A percentile compares a stretch with the other conserved stretches of the same genome.
phyloP scores from a whole-genome alignment of 768 basidiomycete species.

The Boletus pseudo-olivaceus region DNA sequence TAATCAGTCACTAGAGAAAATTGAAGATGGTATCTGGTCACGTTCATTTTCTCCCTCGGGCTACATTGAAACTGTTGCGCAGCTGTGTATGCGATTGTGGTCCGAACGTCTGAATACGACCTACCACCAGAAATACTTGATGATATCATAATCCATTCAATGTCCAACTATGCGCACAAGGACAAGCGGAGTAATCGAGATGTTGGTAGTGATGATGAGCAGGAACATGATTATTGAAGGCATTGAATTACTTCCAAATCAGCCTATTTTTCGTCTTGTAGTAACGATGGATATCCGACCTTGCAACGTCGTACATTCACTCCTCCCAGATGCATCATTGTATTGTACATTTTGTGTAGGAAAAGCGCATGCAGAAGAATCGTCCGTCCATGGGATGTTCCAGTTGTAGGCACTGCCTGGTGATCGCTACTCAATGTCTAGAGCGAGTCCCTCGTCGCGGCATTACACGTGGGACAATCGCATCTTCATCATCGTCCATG shows the following conservation, averaged over 20 bases:
- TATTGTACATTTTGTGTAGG: conserved; percentile 1
- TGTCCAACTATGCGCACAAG: conserved; percentile 32
- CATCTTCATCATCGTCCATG: conserved; percentile 4
- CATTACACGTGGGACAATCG: not conserved
- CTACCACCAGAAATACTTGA: conserved; percentile 64
- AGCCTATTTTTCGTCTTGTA: not conserved
- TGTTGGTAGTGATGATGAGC: conserved; percentile 25
- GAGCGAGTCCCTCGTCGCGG: conserved; percentile 18
- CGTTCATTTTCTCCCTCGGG: not conserved
- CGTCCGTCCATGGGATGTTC: not conserved
- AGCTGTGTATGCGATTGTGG: conserved; percentile 72
- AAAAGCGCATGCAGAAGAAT: not conserved
- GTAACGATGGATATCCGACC: not conserved
- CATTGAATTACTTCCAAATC: not conserved
- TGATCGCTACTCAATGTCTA: conserved; percentile 8
- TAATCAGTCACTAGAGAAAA: conserved; percentile 84
- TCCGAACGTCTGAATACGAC: conserved; percentile 73
- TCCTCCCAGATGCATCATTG: not conserved
- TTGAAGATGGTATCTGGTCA: conserved; percentile 71
- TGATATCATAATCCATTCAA: conserved; percentile 56
- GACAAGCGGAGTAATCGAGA: conserved; percentile 20
- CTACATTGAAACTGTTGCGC: conserved; percentile 6
- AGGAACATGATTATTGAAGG: conserved; percentile 22
- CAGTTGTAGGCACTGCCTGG: not conserved
- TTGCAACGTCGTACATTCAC: not conserved